Evolutionary conservation across 441 rosid species (phyloP).

Genomic region (Capsella rubella): DNA sequence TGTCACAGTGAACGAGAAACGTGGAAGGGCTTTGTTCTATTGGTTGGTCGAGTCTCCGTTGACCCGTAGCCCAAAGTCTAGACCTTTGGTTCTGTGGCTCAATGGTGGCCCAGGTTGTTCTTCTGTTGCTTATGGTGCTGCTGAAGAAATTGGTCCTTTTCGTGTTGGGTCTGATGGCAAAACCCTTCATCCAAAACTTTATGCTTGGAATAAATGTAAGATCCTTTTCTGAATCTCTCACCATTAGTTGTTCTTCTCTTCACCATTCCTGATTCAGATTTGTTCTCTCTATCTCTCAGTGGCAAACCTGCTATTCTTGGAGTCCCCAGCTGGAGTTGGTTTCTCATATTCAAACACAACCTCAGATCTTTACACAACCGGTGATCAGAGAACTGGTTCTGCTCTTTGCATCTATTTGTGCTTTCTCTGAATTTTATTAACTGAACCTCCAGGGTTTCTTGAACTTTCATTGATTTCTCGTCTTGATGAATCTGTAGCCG

Average conservation of each 20-base stretch:
- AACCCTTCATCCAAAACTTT: constrained; percentile 73
- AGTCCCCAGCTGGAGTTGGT: constrained; percentile 99
- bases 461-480: constrained; percentile 1
- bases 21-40: constrained; percentile 93
- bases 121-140: constrained; percentile 90
- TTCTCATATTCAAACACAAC: constrained; percentile 87
- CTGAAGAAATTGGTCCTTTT: constrained; percentile 96
- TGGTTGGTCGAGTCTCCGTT: constrained; percentile 91
- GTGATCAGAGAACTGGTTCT: constrained; percentile 88
- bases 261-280: constrained; percentile 25
- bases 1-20: constrained; percentile 73
- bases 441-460: constrained; percentile 2
- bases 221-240: neutral
- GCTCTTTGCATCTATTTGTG: constrained; percentile 19
- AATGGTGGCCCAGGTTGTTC: constrained; percentile 99
- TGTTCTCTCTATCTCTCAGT: constrained; percentile 52
- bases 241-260: constrained; percentile 4
- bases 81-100: constrained; percentile 93
- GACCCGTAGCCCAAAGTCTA: constrained; percentile 63
- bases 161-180: constrained; percentile 78
- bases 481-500: constrained; percentile 60
- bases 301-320: constrained; percentile 93
- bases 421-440: neutral
- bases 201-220: constrained; percentile 90
- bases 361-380: constrained; percentile 78